Base-by-base conservation (phyloP, 2,329 filamentous ascomycete species). In the Dissoconium aciculare region DNA sequence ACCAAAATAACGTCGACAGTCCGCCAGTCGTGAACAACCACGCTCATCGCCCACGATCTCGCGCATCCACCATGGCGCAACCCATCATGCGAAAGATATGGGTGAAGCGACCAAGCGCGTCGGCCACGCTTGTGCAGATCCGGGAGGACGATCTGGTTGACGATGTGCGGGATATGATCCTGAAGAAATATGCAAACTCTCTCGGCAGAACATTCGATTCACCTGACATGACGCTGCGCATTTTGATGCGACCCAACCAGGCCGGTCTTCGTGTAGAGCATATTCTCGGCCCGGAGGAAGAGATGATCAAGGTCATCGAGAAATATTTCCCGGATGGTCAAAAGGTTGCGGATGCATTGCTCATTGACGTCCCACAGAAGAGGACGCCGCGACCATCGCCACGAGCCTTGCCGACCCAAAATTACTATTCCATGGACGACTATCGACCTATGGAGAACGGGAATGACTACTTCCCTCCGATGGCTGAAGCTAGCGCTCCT, bases 171-270 rank as follows among this genome's bases (percentile, higher is more conserved):
- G 89, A 94, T 45, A 73, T 83, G 64, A 89, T 95, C 34, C 62
- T 95, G 45, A 74, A 73, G 49, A 95, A 95, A 62, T 98, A 95
- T 55, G 74, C 75, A 45, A 95, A 98, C 57, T 91, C 84, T 10
- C 66, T 98, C 15, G 87, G 87, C 30, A 75, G 75, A 45, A 79
- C 70, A 31, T 94, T 85, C 55, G 89, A 98, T 58, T 69, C 89
- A 8, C 89, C 89, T 9, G 89, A 98, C 54, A 69, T 98, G 35
- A 74, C 71, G 8, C 64, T 95, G 40, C 74, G 79, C 40, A 79
- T 95, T 43, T 54, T 67, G 11, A 71, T 79, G n/a, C 69, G 83
- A 33, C 51, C 58, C 24, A 50, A 49, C 11, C 43, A 40, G 19
- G 42, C 40, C 5, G 40, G 36, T 5, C 39, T 34, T n/a, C 45